phyloP scores from a whole-genome alignment of 148 eudicot species.

The Vaccinium corymbosum region DNA sequence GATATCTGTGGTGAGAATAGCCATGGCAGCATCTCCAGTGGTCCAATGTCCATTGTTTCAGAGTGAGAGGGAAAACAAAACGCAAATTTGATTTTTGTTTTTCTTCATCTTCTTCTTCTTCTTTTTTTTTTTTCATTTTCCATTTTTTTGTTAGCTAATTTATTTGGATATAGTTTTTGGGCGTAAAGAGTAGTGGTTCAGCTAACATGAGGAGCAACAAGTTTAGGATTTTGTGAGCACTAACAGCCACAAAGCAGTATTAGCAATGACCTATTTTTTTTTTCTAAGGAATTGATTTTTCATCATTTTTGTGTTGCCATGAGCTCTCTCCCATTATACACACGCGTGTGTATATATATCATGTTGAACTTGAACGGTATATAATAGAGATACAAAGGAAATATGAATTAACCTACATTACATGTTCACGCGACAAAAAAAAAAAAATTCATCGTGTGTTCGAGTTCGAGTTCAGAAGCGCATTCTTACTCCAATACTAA shows the following conservation, averaged over 20 bases:
- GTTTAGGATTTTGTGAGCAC: constrained; percentile 14
- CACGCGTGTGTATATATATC: too few relatives aligned
- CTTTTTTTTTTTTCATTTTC: not conserved
- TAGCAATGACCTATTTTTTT: constrained; percentile 2
- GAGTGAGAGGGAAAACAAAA: constrained; percentile 38
- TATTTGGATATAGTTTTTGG: constrained; percentile 3
- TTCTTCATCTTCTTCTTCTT: not conserved
- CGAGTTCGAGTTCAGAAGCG: too few relatives aligned
- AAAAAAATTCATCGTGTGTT: too few relatives aligned
- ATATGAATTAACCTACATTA: too few relatives aligned
- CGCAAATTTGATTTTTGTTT: not conserved
- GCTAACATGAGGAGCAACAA: constrained; percentile 23
- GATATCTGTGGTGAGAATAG: constrained; percentile 54
- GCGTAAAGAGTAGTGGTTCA: constrained; percentile 19
- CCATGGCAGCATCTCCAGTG: constrained; percentile 80
- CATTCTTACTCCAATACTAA: too few relatives aligned
- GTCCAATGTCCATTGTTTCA: constrained; percentile 60
- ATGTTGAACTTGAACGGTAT: too few relatives aligned
- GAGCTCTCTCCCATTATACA: not conserved
- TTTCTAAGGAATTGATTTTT: not conserved
- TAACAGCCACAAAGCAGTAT: constrained; percentile 15
- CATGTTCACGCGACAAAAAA: too few relatives aligned
- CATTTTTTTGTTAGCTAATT: not conserved
- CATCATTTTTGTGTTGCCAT: not conserved
- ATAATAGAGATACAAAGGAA: too few relatives aligned